phyloP scores from a whole-genome alignment of 352 stramenopile genomes.

The Phytopythium oedochilum region DNA sequence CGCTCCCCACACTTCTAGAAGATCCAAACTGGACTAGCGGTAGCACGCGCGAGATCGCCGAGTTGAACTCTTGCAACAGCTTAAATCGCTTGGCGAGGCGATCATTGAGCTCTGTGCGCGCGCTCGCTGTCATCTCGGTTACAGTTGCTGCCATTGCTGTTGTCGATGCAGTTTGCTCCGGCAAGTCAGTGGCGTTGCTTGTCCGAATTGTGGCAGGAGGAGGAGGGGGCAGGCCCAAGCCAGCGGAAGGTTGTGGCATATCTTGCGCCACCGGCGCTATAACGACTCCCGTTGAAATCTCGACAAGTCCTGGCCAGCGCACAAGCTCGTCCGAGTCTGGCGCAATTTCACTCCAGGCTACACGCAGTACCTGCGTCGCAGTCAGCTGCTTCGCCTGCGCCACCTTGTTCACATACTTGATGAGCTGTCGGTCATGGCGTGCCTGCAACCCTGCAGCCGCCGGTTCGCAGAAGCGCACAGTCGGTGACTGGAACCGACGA shows the following conservation, averaged over 20 bases:
- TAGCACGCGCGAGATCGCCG: constrained; percentile 48
- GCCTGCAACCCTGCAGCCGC: background rate
- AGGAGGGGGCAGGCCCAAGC: background rate
- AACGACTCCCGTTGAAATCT: constrained; percentile 34
- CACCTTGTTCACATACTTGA: constrained; percentile 76
- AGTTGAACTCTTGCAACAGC: constrained; percentile 73
- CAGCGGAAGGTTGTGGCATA: background rate
- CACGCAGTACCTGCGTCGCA: constrained; percentile 43
- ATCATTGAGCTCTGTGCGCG: constrained; percentile 21
- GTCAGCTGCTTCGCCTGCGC: constrained; percentile 40
- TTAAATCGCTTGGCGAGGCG: constrained; percentile 59
- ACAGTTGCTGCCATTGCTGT: background rate
- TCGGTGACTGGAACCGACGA: constrained; percentile 35
- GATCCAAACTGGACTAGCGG: constrained; percentile 40
- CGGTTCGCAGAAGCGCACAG: constrained; percentile 17
- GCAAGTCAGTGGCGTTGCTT: background rate
- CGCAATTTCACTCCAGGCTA: constrained; percentile 54
- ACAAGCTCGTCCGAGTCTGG: constrained; percentile 52
- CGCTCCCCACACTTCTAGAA: constrained; percentile 6
- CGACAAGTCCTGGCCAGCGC: constrained; percentile 63
- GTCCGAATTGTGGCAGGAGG: background rate
- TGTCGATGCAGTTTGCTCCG: background rate
- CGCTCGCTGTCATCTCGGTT: background rate
- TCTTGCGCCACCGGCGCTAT: background rate
- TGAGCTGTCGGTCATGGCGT: constrained; percentile 57